phyloP scores from a whole-genome alignment of 1,139 yeast species.

The Geotrichum cucujoidarum region DNA sequence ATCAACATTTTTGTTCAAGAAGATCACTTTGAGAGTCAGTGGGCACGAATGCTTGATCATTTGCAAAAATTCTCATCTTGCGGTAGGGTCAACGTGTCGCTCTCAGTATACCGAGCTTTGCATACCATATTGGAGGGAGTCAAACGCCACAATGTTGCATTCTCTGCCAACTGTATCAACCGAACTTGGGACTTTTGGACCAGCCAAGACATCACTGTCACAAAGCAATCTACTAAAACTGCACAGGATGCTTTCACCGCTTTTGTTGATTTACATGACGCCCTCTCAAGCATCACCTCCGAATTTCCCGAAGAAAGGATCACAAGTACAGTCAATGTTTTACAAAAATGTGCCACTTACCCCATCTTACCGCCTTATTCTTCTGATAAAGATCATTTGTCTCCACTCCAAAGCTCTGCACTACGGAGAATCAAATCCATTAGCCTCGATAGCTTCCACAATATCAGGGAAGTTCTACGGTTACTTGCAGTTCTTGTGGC shows the following conservation, averaged over 20 bases:
- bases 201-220: constrained; percentile 40
- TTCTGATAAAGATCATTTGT: constrained; percentile 33
- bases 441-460: constrained; percentile 17
- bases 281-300: constrained; percentile 23
- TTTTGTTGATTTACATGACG: constrained; percentile 30
- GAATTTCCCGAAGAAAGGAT: constrained; percentile 21
- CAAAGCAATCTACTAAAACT: constrained; percentile 21
- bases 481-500: constrained; percentile 24
- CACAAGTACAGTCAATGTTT: constrained; percentile 22
- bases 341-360: constrained; percentile 28
- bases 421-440: constrained; percentile 27
- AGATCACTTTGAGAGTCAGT: constrained; percentile 34
- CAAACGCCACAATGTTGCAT: constrained; percentile 19
- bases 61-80: constrained; percentile 41
- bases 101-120: constrained; percentile 50
- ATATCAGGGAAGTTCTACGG: constrained; percentile 21
- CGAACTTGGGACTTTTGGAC: constrained; percentile 62
- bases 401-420: constrained; percentile 35
- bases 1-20: constrained; percentile 35
- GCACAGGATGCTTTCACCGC: constrained; percentile 31
- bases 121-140: constrained; percentile 44
- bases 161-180: constrained; percentile 41
- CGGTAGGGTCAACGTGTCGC: constrained; percentile 47
- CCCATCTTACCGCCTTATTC: constrained; percentile 32
- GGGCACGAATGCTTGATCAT: constrained; percentile 52